Evolutionary conservation across 352 stramenopile species (phyloP), one percentile per base, ranked within the genome.

Genomic region (Thraustochytrium striatum): DNA sequence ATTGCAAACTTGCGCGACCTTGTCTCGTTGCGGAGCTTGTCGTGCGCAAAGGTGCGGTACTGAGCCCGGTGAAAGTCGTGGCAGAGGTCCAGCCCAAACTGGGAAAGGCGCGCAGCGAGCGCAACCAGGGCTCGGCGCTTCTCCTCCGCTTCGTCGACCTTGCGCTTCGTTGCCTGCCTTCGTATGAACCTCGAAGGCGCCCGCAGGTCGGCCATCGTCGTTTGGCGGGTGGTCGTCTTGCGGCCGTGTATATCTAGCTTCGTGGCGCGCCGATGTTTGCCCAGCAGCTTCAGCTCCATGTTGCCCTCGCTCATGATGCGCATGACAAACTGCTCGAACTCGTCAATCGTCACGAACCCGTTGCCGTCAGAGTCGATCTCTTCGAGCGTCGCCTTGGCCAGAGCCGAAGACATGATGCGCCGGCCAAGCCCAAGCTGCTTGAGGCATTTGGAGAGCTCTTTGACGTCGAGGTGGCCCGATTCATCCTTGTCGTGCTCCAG

Each of bases 311-410:
- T 25, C 47, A 55, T 16, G 32, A 75, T 39, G 11, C 21, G 25
- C 7, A 33, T 38, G 36, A 25, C 38, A 36, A n/a, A 75, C 30
- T 80, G 55, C 41, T 69, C 58, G 21, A 80, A 47, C 70, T 80
- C 70, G 38, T 80, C 58, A 0, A 80, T 9, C 11, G 70, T 80
- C 16, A 80, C 58, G n/a, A 69, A 72, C 9, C 70, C 70, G 33
- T 80, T 80, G 30, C 41, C 41, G 28, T 80, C 70, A 21, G 28
- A 28, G 47, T 80, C 70, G 79, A 80, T 70, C 30, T 80, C 70
- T 5, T 55, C 30, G 33, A 80, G 79, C 7, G 43, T 11, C 21
- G 7, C 35, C 35, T 80, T 73, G 19, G 58, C 55, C n/a, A 57
- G 21, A 55, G 47, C 47, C 25, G 16, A 21, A 16, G 16, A 25